Evolutionary conservation across 1,284 basidiomycete species (phyloP).

Genomic region (Rhizoctonia solani): DNA sequence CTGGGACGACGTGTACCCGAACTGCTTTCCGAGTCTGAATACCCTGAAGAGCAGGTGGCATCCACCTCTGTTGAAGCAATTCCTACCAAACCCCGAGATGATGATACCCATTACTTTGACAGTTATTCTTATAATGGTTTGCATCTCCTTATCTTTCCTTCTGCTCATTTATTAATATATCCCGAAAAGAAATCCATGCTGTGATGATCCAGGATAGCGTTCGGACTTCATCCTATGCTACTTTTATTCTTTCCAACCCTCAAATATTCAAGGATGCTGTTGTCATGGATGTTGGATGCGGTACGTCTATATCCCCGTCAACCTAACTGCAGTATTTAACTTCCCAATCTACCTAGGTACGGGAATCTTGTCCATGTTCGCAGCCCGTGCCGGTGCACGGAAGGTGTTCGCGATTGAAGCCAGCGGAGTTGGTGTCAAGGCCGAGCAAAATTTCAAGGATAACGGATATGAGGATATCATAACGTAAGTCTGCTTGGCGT

Average conservation of each 20-base stretch:
- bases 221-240: conserved; percentile 89
- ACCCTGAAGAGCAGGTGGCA: neutral
- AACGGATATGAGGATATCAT: conserved; percentile 81
- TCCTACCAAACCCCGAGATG: conserved; percentile 57
- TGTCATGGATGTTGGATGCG: conserved; percentile 95
- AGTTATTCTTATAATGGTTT: conserved; percentile 90
- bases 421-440: conserved; percentile 82
- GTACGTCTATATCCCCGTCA: conserved; percentile 34
- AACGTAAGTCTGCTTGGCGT: conserved; percentile 54
- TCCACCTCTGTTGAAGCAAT: conserved; percentile 35
- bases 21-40: conserved; percentile 11
- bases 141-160: conserved; percentile 38
- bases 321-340: neutral
- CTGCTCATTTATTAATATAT: neutral
- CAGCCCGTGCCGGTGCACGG: conserved; percentile 89
- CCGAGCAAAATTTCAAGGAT: conserved; percentile 75
- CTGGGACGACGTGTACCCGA: conserved; percentile 44
- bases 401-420: conserved; percentile 95
- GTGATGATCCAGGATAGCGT: conserved; percentile 88
- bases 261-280: conserved; percentile 80
- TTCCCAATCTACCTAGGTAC: conserved; percentile 53
- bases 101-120: conserved; percentile 94
- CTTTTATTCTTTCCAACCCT: conserved; percentile 88
- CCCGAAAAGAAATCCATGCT: conserved; percentile 81
- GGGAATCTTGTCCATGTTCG: conserved; percentile 91